Base-by-base conservation (phyloP, 768 basidiomycete genomes). In the Rhodocollybia butyracea region DNA sequence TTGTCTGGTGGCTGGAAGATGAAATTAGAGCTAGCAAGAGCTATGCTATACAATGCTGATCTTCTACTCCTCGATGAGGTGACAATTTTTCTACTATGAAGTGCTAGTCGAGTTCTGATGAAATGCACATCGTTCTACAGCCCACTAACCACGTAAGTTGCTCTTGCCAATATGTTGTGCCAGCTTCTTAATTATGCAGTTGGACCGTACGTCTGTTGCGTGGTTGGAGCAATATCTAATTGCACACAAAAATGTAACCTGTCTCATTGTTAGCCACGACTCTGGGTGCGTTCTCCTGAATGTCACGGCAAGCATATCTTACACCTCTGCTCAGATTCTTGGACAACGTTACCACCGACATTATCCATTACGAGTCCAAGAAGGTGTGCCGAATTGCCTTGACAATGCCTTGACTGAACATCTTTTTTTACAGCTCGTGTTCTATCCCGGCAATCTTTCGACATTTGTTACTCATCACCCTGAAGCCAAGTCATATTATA, bases 1-100 rank as follows among this genome's bases (percentile, higher is more conserved):
- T 76, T 98, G 58, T 97, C 94, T 13, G 96, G 96, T 64, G 95
- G 96, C 40, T 98, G 95, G 95, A 98, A 98, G 77, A 98, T 98
- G 95, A 97, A 97, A 72, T 82, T 98, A 51, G 95, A 98, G 68
- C 81, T 98, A 38, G 94, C 93, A 7, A 78, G 95, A 61, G 96
- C 95, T 12, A 98, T 98, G 94, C 76, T 98, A 48, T 95, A 96
- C 76, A 94, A 95, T 63, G 95, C 91, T 11, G 89, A 91, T 71
- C 75, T 91, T 32, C 77, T 91, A 12, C 75, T 91, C 46, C 81
- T 91, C n/a, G 89, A 95, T 64, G 94, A 94, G 81, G 88, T 89
- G 59, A 59, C 63, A 55, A 43, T 36, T 10, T 54, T 42, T 51
- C 45, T n/a, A n/a, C n/a, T n/a, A n/a, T n/a, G n/a, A 56, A n/a